A percentile compares a stretch with the other conserved stretches of the same genome.
phyloP scores from a whole-genome alignment of 345 rosid genomes.

The Linum tenue region DNA sequence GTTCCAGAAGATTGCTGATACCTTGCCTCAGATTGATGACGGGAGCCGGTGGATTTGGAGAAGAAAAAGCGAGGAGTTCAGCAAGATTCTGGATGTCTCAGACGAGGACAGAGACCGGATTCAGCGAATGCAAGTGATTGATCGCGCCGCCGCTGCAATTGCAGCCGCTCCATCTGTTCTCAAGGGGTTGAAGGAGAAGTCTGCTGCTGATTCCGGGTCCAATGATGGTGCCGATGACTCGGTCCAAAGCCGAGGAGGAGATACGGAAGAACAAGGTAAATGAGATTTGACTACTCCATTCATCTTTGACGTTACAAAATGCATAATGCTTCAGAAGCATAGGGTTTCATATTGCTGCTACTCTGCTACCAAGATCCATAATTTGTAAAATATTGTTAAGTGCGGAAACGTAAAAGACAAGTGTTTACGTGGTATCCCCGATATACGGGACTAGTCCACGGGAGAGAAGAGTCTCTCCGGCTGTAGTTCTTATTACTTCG shows the following conservation, averaged over 20 bases:
- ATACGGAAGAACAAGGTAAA: slow-evolving; percentile 16
- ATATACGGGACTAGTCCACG: no score
- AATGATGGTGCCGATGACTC: no score
- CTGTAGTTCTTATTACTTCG: no score
- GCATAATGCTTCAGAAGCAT: no score
- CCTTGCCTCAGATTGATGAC: slow-evolving; percentile 1
- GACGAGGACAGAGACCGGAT: slow-evolving; percentile 69
- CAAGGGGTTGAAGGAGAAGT: slow-evolving; percentile 24
- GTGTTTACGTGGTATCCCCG: no score
- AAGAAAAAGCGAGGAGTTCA: slow-evolving; percentile 70
- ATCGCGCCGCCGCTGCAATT: slow-evolving; percentile 77
- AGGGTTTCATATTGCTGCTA: no score
- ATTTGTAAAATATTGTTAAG: no score
- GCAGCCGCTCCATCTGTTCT: slow-evolving; percentile 64
- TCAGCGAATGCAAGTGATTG: slow-evolving; percentile 77
- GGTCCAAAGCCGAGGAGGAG: slow-evolving; percentile 1
- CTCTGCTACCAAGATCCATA: no score
- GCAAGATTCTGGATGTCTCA: slow-evolving; percentile 56
- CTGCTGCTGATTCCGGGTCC: slow-evolving; percentile 7
- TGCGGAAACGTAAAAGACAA: no score
- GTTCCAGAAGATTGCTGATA: slow-evolving; percentile 42
- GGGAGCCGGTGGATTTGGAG: slow-evolving; percentile 31
- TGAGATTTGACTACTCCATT: no score
- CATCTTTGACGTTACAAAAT: no score
- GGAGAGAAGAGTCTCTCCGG: no score